Base-by-base conservation (phyloP, 495 filamentous ascomycete species). In the Physcia stellaris region DNA sequence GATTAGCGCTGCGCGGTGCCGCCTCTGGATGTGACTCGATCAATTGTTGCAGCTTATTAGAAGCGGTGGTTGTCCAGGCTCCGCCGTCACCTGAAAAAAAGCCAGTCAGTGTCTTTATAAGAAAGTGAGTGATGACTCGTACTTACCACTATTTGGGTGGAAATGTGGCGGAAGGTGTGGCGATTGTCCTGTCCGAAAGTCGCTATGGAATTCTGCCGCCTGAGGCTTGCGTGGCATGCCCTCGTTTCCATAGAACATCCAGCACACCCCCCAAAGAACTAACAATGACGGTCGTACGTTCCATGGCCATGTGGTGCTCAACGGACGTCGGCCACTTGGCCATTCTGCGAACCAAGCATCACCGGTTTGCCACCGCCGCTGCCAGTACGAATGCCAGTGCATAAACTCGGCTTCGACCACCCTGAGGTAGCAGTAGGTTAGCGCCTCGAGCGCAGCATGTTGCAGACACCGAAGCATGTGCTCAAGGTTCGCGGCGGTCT, bases 261-360 rank as follows among this genome's bases (percentile, higher is more conserved):
- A 72, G 42, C 68, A 72, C 4, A 71, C 66, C 6, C 68, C 68
- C 68, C 68, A 72, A 37, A 71, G 47, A 18, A 72, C 64, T 26
- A 67, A 56, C 18, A 71, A 52, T 18, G 63, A 56, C 2, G 67
- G 66, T 43, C 56, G 55, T 45, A 71, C 60, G 21, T 53, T 63
- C 67, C 68, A 71, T 15, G 67, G 65, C 66, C 63, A 66, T 32
- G 66, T 72, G 2, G 67, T 68, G 47, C 57, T 67, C n/a, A 61
- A 43, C 6, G 66, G 64, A 18, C 55, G 58, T 19, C 48, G 50
- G 15, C 52, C 48, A 50, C 61, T 53, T 1, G 60, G 56, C 52
- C 52, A 55, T 27, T 55, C 52, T 21, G 47, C 36, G 21, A 55
- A 55, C 51, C 52, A 55, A 1, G 32, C 50, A 30, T 47, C 42